Base-by-base conservation (phyloP, 2,329 filamentous ascomycete genomes). In the Scedosporium apiospermum region DNA sequence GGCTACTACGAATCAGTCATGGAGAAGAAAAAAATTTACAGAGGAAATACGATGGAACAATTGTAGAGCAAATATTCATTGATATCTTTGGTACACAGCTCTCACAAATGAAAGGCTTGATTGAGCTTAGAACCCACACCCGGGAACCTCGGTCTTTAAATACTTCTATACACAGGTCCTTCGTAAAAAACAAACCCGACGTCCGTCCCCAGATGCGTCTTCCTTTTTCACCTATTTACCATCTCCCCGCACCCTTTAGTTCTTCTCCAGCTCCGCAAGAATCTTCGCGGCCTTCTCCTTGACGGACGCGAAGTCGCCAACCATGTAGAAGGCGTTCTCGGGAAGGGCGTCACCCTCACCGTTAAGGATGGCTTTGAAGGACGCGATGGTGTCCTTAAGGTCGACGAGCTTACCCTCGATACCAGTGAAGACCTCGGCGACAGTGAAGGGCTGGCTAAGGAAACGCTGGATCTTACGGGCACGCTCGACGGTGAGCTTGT, bases 401-500 rank as follows among this genome's bases (percentile, higher is more conserved):
- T 97, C 92, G 73, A 99, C 95, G 71, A 99, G 90, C 80, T 87
- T 86, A 80, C 95, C 95, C 88, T 97, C 90, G 77, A 97, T 97
- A 81, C 85, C 85, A 80, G 89, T 93, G 87, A 93, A 93, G 74
- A 93, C 85, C 75, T 87, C 82, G 69, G 82, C 85, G 67, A 88
- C 95, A 72, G 95, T 95, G 88, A 99, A 99, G 77, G 95, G 95
- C 86, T 99, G 95, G 80, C 87, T 91, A 85, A 99, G 85, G 92
- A 99, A 99, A 89, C 93, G 90, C 87, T 99, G 95, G 78, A 99
- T 89, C 88, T 98, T 98, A 85, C 95, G 93, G 80, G 95, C 95
- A 88, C 95, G 95, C 89, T 99, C 95, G 86, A 99, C 95, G 72
- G 95, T 98, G 74, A 99, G 88, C 89, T 99, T 97, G 81, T 99